These are phyloP conservation scores for Eucalyptus curtisii DNA, from an alignment of 345 rosid genomes.

Conservation along the genomic window DNA sequence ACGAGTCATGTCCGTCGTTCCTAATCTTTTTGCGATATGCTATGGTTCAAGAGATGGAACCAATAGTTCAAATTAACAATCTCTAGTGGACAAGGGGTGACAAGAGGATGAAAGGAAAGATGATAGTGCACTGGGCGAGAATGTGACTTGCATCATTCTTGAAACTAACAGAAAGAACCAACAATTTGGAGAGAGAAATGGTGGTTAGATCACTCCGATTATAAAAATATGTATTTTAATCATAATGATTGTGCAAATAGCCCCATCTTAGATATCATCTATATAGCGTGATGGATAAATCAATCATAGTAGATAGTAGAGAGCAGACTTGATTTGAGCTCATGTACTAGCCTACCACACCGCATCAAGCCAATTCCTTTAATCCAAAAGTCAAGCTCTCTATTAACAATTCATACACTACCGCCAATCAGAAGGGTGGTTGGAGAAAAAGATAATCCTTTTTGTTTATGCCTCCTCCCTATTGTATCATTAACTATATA, in stretches of 20 bases:
- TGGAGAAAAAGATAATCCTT: not conserved
- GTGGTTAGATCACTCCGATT: not conserved
- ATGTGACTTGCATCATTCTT: not conserved
- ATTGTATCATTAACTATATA: not conserved
- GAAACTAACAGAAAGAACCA: not conserved
- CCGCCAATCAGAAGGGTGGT: not conserved
- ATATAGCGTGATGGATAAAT: too few species aligned
- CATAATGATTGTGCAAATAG: not conserved
- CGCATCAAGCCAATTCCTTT: not conserved
- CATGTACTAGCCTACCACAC: not conserved
- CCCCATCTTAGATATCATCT: not conserved
- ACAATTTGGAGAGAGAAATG: not conserved
- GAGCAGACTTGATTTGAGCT: not conserved
- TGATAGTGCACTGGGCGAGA: not conserved
- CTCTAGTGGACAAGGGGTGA: not conserved
- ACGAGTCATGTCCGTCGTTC: rapidly evolving
- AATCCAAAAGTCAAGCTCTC: not conserved
- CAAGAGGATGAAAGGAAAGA: not conserved
- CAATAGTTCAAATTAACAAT: not conserved
- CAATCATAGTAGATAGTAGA: not conserved
- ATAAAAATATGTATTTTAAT: not conserved
- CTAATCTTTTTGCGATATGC: not conserved
- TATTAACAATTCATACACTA: not conserved
- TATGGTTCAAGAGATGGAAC: not conserved
- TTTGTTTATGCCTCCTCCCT: not conserved